Conservation (phyloP, 208 protist genomes). For the Angomonas deanei region DNA sequence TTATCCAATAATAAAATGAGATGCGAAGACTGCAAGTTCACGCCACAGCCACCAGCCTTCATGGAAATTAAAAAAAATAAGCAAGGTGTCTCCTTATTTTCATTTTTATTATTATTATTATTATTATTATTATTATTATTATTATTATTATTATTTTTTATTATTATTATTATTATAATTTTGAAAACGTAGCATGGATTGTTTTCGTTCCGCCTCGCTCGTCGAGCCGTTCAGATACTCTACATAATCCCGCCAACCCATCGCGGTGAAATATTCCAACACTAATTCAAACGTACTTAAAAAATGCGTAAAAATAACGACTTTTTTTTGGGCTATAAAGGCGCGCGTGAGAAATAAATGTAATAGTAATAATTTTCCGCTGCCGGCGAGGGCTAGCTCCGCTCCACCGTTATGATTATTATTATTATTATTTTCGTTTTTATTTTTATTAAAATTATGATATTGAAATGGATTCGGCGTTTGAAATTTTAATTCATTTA, state of each 20-base stretch:
- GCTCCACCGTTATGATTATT: conserved; percentile 12
- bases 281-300: conserved; percentile 93
- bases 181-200: conserved; percentile 87
- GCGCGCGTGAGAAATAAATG: conserved; percentile 63
- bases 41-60: conserved; percentile 95
- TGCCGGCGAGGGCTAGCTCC: conserved; percentile 31
- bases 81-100: conserved; percentile 13
- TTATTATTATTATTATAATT: conserved; percentile 21
- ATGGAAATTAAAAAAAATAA: conserved; percentile 96
- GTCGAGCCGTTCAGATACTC: conserved; percentile 69
- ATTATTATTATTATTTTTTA: conserved; percentile 31
- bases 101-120: background rate
- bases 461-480: background rate
- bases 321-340: conserved; percentile 47
- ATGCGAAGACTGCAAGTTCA: conserved; percentile 96
- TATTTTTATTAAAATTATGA: conserved; percentile 21
- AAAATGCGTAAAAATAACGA: conserved; percentile 98
- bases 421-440: background rate
- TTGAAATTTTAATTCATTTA: background rate
- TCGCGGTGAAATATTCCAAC: conserved; percentile 74
- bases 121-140: background rate
- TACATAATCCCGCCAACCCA: conserved; percentile 23
- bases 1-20: conserved; percentile 95
- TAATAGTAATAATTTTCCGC: conserved; percentile 93
- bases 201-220: conserved; percentile 45